phyloP scores from a whole-genome alignment of 352 stramenopile species.

The Phytophthora megakarya region DNA sequence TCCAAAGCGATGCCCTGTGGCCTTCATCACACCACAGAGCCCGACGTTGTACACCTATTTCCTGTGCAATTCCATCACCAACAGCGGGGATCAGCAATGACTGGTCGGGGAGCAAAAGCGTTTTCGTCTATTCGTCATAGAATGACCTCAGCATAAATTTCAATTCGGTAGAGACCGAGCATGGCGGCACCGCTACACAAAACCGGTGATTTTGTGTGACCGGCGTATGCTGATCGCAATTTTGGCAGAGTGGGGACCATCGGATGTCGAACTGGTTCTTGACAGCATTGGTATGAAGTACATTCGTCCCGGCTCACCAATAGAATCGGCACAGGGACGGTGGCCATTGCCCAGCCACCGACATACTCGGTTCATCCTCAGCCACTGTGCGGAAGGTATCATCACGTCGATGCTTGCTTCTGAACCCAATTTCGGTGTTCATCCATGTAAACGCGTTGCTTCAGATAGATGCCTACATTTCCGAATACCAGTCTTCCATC shows the following conservation, averaged over 20 bases:
- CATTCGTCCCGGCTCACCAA: not conserved
- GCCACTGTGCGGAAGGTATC: not conserved
- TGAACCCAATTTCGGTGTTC: not conserved
- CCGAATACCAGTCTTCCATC: not conserved
- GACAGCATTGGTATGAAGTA: not conserved
- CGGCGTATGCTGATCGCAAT: not conserved
- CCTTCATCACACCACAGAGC: not conserved
- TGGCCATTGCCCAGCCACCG: not conserved
- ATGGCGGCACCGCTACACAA: not conserved
- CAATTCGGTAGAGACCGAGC: not conserved
- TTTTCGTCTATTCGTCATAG: no score
- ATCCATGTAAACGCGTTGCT: not conserved
- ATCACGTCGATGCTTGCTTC: not conserved
- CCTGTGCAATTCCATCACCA: not conserved
- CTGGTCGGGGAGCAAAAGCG: not conserved
- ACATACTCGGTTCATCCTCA: not conserved
- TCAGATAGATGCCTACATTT: not conserved
- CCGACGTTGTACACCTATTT: not conserved
- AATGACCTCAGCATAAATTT: no score
- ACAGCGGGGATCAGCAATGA: not conserved
- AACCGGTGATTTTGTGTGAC: constrained; percentile 3
- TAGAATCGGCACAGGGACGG: not conserved
- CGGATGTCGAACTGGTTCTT: not conserved
- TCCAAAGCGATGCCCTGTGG: not conserved
- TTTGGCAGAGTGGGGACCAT: not conserved